A percentile compares a stretch with the other conserved stretches of the same genome.
phyloP scores from a whole-genome alignment of 371 early-diverging fungal genomes.

The Blastocladiella emersonii region DNA sequence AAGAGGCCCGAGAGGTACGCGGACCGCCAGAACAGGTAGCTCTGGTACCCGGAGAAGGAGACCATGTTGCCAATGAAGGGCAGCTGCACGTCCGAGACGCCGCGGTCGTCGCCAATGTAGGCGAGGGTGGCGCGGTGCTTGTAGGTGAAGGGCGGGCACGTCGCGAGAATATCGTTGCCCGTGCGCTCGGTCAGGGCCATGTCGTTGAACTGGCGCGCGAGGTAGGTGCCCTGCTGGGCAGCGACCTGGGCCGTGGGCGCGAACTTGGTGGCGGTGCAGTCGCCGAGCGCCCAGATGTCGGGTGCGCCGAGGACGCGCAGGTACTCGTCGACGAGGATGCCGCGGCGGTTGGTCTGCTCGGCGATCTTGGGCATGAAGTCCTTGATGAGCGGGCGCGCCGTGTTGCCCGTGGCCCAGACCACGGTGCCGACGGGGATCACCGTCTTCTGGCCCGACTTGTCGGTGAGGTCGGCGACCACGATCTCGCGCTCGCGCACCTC shows the following conservation, averaged over 20 bases:
- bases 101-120: constrained; percentile 77
- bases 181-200: constrained; percentile 29
- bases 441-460: constrained; percentile 44
- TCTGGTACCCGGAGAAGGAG: constrained; percentile 22
- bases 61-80: neutral
- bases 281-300: constrained; percentile 72
- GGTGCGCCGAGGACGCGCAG: constrained; percentile 56
- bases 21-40: constrained; percentile 62
- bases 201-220: constrained; percentile 52
- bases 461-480: constrained; percentile 57
- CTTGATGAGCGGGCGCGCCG: constrained; percentile 60
- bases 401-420: constrained; percentile 92
- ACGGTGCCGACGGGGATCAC: constrained; percentile 72
- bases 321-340: constrained; percentile 69
- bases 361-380: constrained; percentile 51
- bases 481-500: constrained; percentile 68
- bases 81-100: constrained; percentile 64
- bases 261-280: constrained; percentile 67
- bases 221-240: constrained; percentile 44
- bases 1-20: constrained; percentile 50
- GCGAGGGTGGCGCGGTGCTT: constrained; percentile 73
- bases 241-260: constrained; percentile 84
- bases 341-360: constrained; percentile 60
- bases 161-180: constrained; percentile 24
- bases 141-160: constrained; percentile 59